These are phyloP conservation scores for Benincasa hispida DNA, from an alignment of 306 rosid species.

Conservation along the genomic window DNA sequence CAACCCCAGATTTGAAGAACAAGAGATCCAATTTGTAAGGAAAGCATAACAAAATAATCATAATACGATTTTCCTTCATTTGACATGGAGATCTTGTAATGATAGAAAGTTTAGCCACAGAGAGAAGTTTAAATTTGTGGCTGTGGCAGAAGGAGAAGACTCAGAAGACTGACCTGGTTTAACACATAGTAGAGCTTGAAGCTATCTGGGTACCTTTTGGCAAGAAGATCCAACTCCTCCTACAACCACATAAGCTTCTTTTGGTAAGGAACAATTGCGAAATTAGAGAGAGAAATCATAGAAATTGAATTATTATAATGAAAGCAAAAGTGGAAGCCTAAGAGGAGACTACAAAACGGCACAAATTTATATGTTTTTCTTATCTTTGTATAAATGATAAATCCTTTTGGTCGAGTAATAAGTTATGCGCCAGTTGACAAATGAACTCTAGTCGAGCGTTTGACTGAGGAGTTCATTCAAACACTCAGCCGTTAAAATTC, in stretches of 20 bases:
- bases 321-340: neutral
- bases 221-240: conserved; percentile 79
- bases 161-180: conserved; percentile 54
- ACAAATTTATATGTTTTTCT: neutral
- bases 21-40: neutral
- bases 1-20: neutral
- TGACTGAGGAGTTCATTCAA: neutral
- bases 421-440: neutral
- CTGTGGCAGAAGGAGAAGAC: conserved; percentile 13
- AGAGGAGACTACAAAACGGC: neutral
- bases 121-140: neutral
- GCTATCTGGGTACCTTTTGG: conserved; percentile 50
- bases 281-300: neutral
- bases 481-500: neutral
- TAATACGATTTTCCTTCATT: neutral
- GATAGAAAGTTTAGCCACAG: neutral
- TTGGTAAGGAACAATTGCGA: neutral
- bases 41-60: neutral
- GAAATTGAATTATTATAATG: neutral
- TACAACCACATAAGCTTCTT: conserved; percentile 20
- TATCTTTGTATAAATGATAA: neutral
- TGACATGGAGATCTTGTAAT: neutral
- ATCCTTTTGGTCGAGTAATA: too few species aligned
- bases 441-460: neutral
- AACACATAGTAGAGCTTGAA: conserved; percentile 66